Conservation (phyloP, 257 asterid genomes). For the Henckelia pumila region DNA sequence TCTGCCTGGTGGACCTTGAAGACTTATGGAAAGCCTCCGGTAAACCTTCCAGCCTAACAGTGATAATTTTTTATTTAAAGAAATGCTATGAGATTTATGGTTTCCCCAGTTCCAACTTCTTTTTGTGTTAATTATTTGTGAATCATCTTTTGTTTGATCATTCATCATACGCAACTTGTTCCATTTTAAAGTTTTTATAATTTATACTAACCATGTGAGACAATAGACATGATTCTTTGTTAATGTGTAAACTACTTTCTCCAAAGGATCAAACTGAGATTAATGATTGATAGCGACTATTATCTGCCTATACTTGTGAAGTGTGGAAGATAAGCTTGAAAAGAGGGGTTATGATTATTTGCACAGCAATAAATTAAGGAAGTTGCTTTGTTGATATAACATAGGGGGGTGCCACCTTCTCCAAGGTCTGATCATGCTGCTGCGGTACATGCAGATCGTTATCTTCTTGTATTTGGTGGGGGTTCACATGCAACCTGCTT, state of each 20-base stretch:
- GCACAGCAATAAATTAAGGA: not conserved
- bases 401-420: constrained; percentile 89
- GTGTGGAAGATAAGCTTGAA: constrained; percentile 11
- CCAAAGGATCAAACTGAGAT: constrained; percentile 16
- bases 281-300: constrained; percentile 8
- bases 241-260: constrained; percentile 4
- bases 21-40: constrained; percentile 98
- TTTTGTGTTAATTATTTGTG: too few species aligned
- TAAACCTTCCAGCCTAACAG: constrained; percentile 30
- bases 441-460: constrained; percentile 95
- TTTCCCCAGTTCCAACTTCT: too few species aligned
- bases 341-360: too few species aligned
- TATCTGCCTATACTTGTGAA: constrained; percentile 13
- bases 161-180: not conserved
- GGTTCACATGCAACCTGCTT: constrained; percentile 96
- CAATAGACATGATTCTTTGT: constrained; percentile 12
- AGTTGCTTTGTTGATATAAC: constrained; percentile 1
- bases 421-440: constrained; percentile 99
- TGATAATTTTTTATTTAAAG: constrained; percentile 4
- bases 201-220: not conserved
- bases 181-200: too few species aligned
- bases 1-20: constrained; percentile 79
- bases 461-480: constrained; percentile 96
- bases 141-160: not conserved
- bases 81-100: not conserved